Evolutionary conservation across 73 alveolate species (phyloP).

Genomic region (Paramecium bursaria): DNA sequence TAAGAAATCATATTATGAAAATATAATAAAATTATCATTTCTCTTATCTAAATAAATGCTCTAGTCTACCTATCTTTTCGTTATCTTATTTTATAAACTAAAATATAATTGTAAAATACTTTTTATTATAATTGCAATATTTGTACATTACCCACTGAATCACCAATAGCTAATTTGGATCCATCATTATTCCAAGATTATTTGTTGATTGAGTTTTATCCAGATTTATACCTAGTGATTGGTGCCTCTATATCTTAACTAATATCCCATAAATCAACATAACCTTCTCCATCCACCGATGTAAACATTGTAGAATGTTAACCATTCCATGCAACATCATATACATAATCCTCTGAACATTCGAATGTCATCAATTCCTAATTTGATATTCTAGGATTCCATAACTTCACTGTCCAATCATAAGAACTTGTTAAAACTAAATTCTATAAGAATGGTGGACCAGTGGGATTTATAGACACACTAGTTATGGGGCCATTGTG

Average conservation of each 20-base stretch:
- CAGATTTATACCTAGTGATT: conserved; percentile 75
- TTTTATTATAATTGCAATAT: conserved; percentile 64
- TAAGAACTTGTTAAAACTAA: conserved; percentile 76
- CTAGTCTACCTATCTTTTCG: no score
- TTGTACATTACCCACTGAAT: conserved; percentile 81
- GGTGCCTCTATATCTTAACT: conserved; percentile 90
- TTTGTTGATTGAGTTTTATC: conserved; percentile 82
- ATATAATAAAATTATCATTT: no score
- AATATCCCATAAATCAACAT: conserved; percentile 92
- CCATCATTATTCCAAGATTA: conserved; percentile 94
- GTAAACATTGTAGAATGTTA: conserved; percentile 89
- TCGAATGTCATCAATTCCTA: conserved; percentile 81
- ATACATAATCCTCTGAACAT: conserved; percentile 88
- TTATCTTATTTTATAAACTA: no score
- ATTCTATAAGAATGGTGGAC: conserved; percentile 77
- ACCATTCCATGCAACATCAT: conserved; percentile 94
- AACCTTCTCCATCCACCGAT: conserved; percentile 93
- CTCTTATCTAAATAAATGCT: no score
- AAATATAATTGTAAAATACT: no score
- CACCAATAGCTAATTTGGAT: conserved; percentile 90
- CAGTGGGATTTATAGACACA: conserved; percentile 83
- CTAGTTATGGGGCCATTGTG: conserved; percentile 87
- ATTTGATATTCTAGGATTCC: conserved; percentile 84
- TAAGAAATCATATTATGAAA: no score
- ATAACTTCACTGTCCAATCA: conserved; percentile 94